Evolutionary conservation across 2,329 filamentous ascomycete genomes (phyloP).

Genomic region (Fusarium oxysporum): DNA sequence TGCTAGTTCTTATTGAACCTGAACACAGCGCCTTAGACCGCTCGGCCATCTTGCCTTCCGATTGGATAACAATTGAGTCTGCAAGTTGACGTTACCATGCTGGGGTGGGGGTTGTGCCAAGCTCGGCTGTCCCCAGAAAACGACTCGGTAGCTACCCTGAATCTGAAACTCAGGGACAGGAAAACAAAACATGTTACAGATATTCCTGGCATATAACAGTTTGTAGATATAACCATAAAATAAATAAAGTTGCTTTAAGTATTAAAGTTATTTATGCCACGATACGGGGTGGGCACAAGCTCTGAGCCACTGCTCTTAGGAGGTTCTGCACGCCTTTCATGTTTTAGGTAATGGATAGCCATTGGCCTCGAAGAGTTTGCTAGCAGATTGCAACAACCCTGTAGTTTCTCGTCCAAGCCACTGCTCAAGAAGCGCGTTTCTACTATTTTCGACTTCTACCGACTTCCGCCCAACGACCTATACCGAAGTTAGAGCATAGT

Average conservation of each 20-base stretch:
- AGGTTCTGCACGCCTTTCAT: fast-evolving
- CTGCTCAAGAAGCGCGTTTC: background rate
- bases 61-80: background rate
- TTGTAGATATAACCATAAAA: background rate
- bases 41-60: conserved; percentile 30
- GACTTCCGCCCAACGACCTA: background rate
- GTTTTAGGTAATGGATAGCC: background rate
- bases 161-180: conserved; percentile 9
- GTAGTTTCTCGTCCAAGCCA: background rate
- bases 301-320: fast-evolving
- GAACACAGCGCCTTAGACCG: conserved; percentile 34
- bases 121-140: background rate
- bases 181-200: conserved; percentile 2
- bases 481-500: fast-evolving
- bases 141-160: background rate
- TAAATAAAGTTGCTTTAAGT: background rate
- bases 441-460: background rate
- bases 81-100: background rate
- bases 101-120: background rate
- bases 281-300: no score
- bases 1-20: conserved; percentile 22
- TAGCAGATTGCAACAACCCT: background rate
- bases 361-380: fast-evolving
- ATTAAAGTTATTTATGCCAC: background rate
- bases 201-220: background rate